Conservation (phyloP, 1,284 basidiomycete genomes). For the Ustilago hordei region DNA sequence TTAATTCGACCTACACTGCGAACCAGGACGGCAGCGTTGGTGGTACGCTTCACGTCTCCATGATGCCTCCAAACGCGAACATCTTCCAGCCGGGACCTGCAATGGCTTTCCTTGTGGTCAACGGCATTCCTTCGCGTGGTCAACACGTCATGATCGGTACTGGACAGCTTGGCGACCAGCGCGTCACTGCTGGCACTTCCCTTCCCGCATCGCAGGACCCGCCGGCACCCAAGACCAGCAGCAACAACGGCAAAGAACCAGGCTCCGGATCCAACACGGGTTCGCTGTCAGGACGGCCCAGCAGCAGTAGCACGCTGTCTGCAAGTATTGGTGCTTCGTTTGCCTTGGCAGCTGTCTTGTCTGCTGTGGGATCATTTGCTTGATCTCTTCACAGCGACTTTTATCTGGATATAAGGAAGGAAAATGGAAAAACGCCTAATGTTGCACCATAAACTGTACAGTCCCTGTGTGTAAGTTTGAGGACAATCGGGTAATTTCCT, state of each 20-base stretch:
- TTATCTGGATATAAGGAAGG: not conserved
- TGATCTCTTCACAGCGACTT: not conserved
- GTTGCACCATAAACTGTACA: not conserved
- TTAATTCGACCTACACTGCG: constrained; percentile 83
- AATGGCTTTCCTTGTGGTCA: constrained; percentile 78
- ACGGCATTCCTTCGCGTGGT: constrained; percentile 78
- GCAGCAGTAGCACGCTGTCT: constrained; percentile 9
- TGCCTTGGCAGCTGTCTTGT: constrained; percentile 8
- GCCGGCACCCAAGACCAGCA: constrained; percentile 24
- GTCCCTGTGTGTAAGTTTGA: too few relatives aligned
- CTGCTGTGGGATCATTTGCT: constrained; percentile 8
- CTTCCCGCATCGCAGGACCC: constrained; percentile 41
- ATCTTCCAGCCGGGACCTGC: constrained; percentile 83
- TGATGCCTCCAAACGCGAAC: constrained; percentile 68
- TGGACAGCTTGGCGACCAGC: constrained; percentile 50
- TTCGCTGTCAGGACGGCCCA: not conserved
- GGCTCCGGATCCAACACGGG: constrained; percentile 18
- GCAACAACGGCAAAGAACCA: constrained; percentile 8
- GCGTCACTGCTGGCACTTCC: constrained; percentile 17
- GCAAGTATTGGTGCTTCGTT: constrained; percentile 1
- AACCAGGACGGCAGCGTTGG: constrained; percentile 79
- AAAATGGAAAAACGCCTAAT: not conserved
- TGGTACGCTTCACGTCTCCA: constrained; percentile 77
- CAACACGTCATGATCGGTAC: constrained; percentile 72
- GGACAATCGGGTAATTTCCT: too few relatives aligned